Base-by-base conservation (phyloP, 345 rosid species). In the Camelina neglecta region DNA sequence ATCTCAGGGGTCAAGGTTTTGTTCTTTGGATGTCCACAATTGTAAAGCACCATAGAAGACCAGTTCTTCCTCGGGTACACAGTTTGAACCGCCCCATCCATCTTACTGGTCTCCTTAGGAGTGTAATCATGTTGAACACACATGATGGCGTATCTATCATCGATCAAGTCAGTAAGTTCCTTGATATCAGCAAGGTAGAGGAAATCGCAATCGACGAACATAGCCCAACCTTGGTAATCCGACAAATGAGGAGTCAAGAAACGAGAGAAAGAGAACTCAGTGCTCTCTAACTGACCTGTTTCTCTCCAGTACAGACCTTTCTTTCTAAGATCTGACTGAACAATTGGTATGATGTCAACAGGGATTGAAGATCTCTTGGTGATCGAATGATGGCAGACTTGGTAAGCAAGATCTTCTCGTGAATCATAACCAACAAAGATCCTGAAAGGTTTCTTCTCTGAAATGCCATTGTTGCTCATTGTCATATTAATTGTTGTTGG, bases 21-120 rank as follows among this genome's bases (percentile, higher is more conserved):
- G 90, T 90, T 94, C 79, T 94, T 94, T 0, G 92, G 97, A 57
- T 92, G 98, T 7, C 90, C 89, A 62, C 97, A 94, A 13, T 94
- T 94, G 81, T 94, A 94, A 64, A 94, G 75, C 55, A 94, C 98
- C 98, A 94, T 94, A 0, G 98, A 94, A 5, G 98, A 94, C 98
- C 96, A 94, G 65, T 94, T 94, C 92, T 94, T 94, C 83, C 98
- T 86, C 0, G 96, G 98, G 75, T 94, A 92, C 35, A 89, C 93
- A 1, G 97, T 94, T 36, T 94, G 98, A 36, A 90, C 93, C 0
- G 92, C 96, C 21, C 98, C 98, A 31, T 94, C 98, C 98, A 94
- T 94, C 83, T 94, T 94, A 0, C 91, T 90, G 65, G 93, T 85
- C 80, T 92, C 97, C 72, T 90, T 92, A 0, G 98, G 98, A 4